Evolutionary conservation across 441 rosid genomes (phyloP), one percentile per base, ranked within the genome.

Genomic region (Hura crepitans): DNA sequence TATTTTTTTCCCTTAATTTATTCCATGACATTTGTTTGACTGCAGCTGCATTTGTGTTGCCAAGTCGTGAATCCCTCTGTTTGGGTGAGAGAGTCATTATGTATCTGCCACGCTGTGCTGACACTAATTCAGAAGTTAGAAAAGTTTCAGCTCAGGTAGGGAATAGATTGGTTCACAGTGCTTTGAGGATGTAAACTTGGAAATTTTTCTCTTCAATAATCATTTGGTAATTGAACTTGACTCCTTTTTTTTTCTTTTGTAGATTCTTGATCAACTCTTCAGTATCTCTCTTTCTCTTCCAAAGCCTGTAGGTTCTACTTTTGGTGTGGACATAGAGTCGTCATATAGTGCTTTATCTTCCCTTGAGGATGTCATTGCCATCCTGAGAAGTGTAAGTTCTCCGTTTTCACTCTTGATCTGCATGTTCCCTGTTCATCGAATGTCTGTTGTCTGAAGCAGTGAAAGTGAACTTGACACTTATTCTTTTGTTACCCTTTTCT

Each of bases 71-170:
- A 83, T 92, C 96, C 68, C 85, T 96, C 63, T 91, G 86, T 81
- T 72, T 96, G 87, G 99, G 99, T 69, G 96, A 96, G 77, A 91
- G 99, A 71, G 91, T 93, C 69, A 89, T 93, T 54, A 83, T 80
- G 73, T 96, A 96, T 85, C 97, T 96, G 71, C 98, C 99, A 71
- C 94, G 99, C 68, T 96, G 99, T 82, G 98, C 97, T 42, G 99
- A 96, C 85, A 86, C 88, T 61, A 80, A 86, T 80, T 87, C 97
- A 80, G 97, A 93, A 89, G 94, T 96, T 74, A 86, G 98, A 78
- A 96, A 96, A 84, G 53, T 88, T 79, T 89, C 97, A 72, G 96
- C 99, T 31, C 93, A 91, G 96, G 99, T 96, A 78, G 67, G 79
- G 71, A 67, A 78, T 78, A 47, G 57, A 60, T 23, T 30, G 50